These are phyloP conservation scores for Debaryomyces psychrophilus DNA, from an alignment of 1,139 yeast genomes.

Conservation along the genomic window DNA sequence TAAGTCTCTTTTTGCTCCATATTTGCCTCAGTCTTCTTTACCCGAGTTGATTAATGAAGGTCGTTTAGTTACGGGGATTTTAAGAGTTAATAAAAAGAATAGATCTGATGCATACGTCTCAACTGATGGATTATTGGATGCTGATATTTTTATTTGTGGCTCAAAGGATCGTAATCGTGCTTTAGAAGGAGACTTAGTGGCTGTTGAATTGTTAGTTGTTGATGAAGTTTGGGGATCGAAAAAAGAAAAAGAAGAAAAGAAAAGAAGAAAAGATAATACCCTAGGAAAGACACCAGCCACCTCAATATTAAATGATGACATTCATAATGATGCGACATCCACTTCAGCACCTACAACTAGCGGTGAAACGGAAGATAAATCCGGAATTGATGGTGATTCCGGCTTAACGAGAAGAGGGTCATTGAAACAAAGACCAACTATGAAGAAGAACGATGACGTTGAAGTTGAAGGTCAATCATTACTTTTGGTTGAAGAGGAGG, in stretches of 20 bases:
- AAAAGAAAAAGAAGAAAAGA: constrained; percentile 95
- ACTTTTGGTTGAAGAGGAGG: constrained; percentile 91
- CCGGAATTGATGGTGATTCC: constrained; percentile 25
- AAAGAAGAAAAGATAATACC: constrained; percentile 79
- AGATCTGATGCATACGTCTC: constrained; percentile 97
- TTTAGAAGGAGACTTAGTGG: constrained; percentile 93
- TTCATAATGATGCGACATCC: constrained; percentile 73
- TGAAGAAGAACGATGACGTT: constrained; percentile 96
- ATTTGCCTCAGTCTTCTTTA: constrained; percentile 87
- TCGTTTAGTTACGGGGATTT: constrained; percentile 84
- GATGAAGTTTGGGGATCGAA: constrained; percentile 98
- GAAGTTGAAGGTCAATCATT: constrained; percentile 98
- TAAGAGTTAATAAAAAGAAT: constrained; percentile 93
- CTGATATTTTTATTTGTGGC: constrained; percentile 96
- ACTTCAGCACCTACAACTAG: constrained; percentile 30
- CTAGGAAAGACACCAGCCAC: constrained; percentile 35
- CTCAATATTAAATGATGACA: constrained; percentile 57
- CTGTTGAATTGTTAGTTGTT: constrained; percentile 88
- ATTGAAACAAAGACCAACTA: constrained; percentile 94
- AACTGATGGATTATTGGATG: constrained; percentile 92
- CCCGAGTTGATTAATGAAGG: constrained; percentile 92
- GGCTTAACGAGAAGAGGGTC: constrained; percentile 83
- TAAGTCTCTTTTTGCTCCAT: constrained; percentile 93
- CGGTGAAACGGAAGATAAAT: constrained; percentile 21
- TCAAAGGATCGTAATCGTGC: constrained; percentile 99